phyloP scores from a whole-genome alignment of 2,329 filamentous ascomycete species.

The Xylariaceae sp. region DNA sequence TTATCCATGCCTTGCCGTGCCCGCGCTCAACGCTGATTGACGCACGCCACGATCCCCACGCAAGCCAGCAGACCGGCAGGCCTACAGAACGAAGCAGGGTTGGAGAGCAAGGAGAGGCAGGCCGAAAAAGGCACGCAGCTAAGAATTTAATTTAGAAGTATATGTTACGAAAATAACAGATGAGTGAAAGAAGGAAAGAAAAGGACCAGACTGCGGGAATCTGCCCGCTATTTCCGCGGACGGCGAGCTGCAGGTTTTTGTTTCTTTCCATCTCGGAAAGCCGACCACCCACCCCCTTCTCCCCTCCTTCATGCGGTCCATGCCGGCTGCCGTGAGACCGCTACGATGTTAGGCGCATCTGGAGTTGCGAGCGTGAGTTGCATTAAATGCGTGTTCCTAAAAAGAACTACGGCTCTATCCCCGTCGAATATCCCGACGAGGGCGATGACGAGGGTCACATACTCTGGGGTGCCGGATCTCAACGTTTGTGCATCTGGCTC shows the following conservation, averaged over 20 bases:
- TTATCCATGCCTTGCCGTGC: not conserved
- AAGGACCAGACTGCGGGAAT: not conserved
- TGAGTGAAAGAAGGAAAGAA: not conserved
- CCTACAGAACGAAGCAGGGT: too few species aligned
- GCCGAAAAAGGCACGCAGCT: not conserved
- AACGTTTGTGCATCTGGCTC: constrained; percentile 22
- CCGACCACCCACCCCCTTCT: not conserved
- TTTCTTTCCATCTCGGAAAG: not conserved
- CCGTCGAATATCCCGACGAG: too few species aligned
- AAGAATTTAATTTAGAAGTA: not conserved
- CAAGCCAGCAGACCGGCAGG: too few species aligned
- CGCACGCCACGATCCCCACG: not conserved
- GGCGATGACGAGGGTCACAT: too few species aligned
- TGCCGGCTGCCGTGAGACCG: constrained; percentile 4
- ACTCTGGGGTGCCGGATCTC: constrained; percentile 19
- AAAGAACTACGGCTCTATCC: too few species aligned
- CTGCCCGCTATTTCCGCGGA: constrained; percentile 6
- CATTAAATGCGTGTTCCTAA: too few species aligned
- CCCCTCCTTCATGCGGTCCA: too few species aligned
- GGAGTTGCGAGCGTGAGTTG: not conserved
- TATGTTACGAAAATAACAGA: not conserved
- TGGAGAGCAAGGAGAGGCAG: too few species aligned
- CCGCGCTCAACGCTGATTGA: not conserved
- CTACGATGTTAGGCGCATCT: not conserved
- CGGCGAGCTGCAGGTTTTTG: constrained; percentile 15